phyloP scores from a whole-genome alignment of 1,139 yeast genomes.

The Lizanozyma gosingica region DNA sequence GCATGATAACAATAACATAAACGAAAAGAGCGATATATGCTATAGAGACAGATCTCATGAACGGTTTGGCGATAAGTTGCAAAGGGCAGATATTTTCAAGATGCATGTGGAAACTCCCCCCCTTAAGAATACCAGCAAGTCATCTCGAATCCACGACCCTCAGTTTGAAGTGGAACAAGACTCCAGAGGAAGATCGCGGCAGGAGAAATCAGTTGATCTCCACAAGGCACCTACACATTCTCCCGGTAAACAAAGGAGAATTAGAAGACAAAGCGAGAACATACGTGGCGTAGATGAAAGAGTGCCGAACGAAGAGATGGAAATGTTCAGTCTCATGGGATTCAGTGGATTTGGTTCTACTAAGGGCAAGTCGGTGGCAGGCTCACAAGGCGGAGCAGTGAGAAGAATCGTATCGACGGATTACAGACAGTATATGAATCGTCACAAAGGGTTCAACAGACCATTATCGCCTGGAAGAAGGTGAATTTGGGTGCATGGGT shows the following conservation, averaged over 20 bases:
- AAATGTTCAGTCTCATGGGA: conserved; percentile 49
- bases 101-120: neutral
- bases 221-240: conserved; percentile 2
- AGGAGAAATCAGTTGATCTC: conserved; percentile 1
- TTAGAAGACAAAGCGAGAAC: conserved; percentile 5
- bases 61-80: neutral
- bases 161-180: conserved; percentile 9
- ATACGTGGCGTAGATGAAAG: conserved; percentile 5
- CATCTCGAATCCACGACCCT: neutral
- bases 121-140: neutral
- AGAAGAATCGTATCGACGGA: conserved; percentile 35
- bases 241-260: conserved; percentile 3
- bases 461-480: conserved; percentile 43
- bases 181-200: conserved; percentile 20
- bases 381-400: conserved; percentile 40
- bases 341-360: conserved; percentile 53
- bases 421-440: conserved; percentile 62
- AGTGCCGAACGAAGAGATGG: conserved; percentile 13
- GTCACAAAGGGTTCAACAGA: conserved; percentile 53
- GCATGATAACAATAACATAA: no score
- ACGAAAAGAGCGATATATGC: neutral
- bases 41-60: neutral
- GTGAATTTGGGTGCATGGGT: no score
- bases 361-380: conserved; percentile 50
- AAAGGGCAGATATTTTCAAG: neutral